Evolutionary conservation across 2,329 filamentous ascomycete genomes (phyloP).

Genomic region (Cordyceps pruinosa): DNA sequence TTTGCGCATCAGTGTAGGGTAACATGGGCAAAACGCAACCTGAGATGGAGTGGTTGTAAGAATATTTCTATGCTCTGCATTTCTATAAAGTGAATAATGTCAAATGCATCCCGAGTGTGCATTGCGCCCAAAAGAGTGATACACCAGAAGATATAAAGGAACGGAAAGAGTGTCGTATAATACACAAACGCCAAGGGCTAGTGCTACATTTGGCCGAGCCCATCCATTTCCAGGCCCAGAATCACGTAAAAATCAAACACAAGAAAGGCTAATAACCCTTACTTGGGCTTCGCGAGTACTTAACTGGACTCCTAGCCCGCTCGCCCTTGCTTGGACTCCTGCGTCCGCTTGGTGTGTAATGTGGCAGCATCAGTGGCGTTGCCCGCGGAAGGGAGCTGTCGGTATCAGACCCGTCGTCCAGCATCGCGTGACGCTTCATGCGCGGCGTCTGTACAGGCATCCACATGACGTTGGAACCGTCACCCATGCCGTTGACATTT

Average conservation of each 20-base stretch:
- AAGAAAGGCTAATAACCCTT: slow-evolving; percentile 26
- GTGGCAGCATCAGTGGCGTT: slow-evolving; percentile 35
- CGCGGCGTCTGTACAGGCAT: slow-evolving; percentile 44
- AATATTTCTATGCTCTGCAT: too few relatives aligned
- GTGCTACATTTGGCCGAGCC: background rate
- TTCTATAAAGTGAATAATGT: too few relatives aligned
- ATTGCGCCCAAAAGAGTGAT: background rate
- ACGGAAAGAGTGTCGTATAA: background rate
- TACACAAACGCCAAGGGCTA: background rate
- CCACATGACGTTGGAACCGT: slow-evolving; percentile 40
- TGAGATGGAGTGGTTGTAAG: too few relatives aligned
- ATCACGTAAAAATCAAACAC: background rate
- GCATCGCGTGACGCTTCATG: slow-evolving; percentile 34
- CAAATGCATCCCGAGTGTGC: background rate
- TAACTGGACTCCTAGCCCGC: slow-evolving; percentile 41
- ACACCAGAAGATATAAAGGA: background rate
- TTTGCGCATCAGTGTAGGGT: too few relatives aligned
- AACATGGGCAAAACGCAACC: too few relatives aligned
- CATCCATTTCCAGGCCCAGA: background rate
- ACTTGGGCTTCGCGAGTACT: slow-evolving; percentile 33
- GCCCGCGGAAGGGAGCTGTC: slow-evolving; percentile 41
- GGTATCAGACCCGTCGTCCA: slow-evolving; percentile 43
- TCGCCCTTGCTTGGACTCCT: slow-evolving; percentile 45
- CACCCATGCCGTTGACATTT: slow-evolving; percentile 18
- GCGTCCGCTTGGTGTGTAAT: slow-evolving; percentile 39